These are phyloP conservation scores for Suillus weaverae DNA, from an alignment of 768 basidiomycete species.

Conservation along the genomic window DNA sequence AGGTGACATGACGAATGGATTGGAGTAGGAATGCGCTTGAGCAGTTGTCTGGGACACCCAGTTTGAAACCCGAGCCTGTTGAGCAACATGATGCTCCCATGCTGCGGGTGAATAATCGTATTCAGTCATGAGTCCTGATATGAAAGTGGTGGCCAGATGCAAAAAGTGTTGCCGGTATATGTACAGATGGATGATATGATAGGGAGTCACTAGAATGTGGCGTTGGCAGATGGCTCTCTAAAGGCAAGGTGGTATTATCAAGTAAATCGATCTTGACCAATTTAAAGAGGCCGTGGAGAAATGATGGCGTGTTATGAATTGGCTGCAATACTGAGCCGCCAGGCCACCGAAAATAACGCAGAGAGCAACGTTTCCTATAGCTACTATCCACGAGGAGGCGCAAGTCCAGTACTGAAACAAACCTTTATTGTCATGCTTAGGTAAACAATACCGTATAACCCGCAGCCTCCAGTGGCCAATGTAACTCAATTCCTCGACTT, in stretches of 20 bases:
- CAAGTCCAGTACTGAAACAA: not conserved
- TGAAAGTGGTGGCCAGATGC: constrained; percentile 12
- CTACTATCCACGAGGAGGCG: constrained; percentile 8
- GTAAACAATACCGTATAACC: not conserved
- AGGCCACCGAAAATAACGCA: constrained; percentile 4
- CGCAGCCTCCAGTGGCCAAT: not conserved
- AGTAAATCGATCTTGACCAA: constrained; percentile 12
- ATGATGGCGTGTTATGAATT: constrained; percentile 8
- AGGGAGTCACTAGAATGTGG: not conserved
- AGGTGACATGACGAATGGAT: constrained; percentile 32
- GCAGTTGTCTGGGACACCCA: constrained; percentile 48
- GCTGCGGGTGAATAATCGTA: constrained; percentile 64
- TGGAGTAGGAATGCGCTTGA: constrained; percentile 27
- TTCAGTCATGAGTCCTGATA: constrained; percentile 46
- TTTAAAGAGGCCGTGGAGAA: constrained; percentile 8
- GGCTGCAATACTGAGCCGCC: constrained; percentile 1
- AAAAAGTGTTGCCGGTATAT: constrained; percentile 17
- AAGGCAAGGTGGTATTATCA: not conserved
- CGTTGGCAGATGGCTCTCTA: not conserved
- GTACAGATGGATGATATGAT: constrained; percentile 7
- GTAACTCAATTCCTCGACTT: not conserved
- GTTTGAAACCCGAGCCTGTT: constrained; percentile 47
- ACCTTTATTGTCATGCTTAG: not conserved
- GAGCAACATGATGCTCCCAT: constrained; percentile 44
- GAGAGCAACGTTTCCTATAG: constrained; percentile 9